Base-by-base conservation (phyloP, 495 filamentous ascomycete genomes). In the Hypoxylon fragiforme region DNA sequence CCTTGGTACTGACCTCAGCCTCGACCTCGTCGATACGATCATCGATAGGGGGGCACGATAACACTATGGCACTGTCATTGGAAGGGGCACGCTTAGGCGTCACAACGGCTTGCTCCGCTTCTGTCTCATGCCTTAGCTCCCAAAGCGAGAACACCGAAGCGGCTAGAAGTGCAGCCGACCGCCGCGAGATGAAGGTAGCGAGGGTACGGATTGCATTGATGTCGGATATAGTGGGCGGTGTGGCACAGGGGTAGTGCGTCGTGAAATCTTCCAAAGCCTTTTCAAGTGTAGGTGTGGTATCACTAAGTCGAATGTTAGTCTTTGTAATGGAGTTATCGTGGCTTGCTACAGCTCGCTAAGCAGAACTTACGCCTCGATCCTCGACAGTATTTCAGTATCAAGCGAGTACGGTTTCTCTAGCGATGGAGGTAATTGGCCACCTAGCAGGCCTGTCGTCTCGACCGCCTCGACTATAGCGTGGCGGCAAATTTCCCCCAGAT, bases 401-500 rank as follows among this genome's bases (percentile, higher is more conserved):
- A 88, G 71, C 0, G 79, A 73, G 60, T 88, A 88, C 2, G 75
- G 72, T 18, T 75, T 72, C 19, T 55, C 55, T 8, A 87, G 58
- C 1, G 73, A 73, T 0, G 73, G 70, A 13, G 84, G 83, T 7
- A 86, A 61, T 18, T 79, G 61, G 5, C 83, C 84, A 40, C 75
- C 74, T 42, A 88, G 76, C 1, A 86, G 54, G 6, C 77, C 77
- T 0, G 77, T 73, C 3, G 72, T 74, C 15, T 77, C 54, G 37
- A 85, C 75, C 0, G 81, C 85, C 21, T 92, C 88, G 22, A 86
- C 70, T 36, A 90, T 73, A 2, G 84, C 81, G 4, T 89, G 65
- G 3, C 90, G 81, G 44, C 85, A 84, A 3, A 95, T 78, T 75
- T 95, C 90, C 16, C 90, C 90, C 3, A 95, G 80, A 65, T 95